Percentiles rank a stretch among this genome's conserved stretches.
Evolutionary conservation across 2,329 filamentous ascomycete genomes (phyloP).

Genomic region (Fusarium clavum): DNA sequence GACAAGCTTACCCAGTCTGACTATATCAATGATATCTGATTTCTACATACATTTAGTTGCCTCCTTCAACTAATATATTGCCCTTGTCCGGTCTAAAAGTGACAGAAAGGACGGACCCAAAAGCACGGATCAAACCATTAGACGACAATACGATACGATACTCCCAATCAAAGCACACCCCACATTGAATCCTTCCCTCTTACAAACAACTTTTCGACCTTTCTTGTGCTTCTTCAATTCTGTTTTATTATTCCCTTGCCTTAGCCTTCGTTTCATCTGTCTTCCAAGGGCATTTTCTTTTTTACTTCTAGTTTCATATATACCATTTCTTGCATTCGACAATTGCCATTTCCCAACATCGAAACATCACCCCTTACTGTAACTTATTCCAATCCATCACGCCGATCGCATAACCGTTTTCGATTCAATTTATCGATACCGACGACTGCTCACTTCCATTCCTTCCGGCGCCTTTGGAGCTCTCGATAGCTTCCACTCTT

Average conservation of each 20-base stretch:
- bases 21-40: neutral
- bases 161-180: conserved; percentile 28
- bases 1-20: neutral
- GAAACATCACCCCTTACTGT: neutral
- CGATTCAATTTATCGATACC: conserved; percentile 15
- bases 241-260: conserved; percentile 7
- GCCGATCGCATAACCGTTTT: conserved; percentile 1
- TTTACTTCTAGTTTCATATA: conserved; percentile 9
- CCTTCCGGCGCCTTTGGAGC: conserved; percentile 2
- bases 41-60: neutral
- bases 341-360: neutral
- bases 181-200: conserved; percentile 19
- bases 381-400: neutral
- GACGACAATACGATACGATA: conserved; percentile 13
- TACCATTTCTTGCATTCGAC: neutral
- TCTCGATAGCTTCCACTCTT: conserved; percentile 4
- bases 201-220: conserved; percentile 18
- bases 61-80: neutral
- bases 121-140: conserved; percentile 21
- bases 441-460: conserved; percentile 4
- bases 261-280: conserved; percentile 13
- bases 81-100: neutral
- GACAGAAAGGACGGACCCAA: neutral
- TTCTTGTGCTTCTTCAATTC: conserved; percentile 13
- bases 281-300: conserved; percentile 1